These are phyloP conservation scores for Magnolia officinalis DNA, from an alignment of 164 flowering plant genomes.

Conservation along the genomic window DNA sequence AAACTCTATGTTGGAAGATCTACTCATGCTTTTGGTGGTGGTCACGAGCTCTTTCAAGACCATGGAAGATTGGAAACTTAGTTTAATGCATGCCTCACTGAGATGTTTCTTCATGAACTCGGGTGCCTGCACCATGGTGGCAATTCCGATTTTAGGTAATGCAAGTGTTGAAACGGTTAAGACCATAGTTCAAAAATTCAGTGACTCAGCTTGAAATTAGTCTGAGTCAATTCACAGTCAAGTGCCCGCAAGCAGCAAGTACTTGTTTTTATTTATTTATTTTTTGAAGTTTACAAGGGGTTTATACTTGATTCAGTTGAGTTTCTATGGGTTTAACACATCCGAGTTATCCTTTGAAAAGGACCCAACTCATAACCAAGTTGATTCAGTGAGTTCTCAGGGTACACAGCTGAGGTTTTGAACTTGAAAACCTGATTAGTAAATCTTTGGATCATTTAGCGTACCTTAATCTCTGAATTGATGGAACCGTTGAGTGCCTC, in stretches of 20 bases:
- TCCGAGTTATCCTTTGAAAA: too few species aligned
- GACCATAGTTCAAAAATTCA: too few species aligned
- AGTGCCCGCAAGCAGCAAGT: not conserved
- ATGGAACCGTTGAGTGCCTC: slow-evolving; percentile 37
- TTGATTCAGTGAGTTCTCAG: too few species aligned
- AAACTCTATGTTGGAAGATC: slow-evolving; percentile 39
- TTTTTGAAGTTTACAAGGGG: not conserved
- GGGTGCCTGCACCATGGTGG: slow-evolving; percentile 23
- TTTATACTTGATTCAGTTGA: too few species aligned
- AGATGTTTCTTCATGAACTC: slow-evolving; percentile 33
- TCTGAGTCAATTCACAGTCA: too few species aligned
- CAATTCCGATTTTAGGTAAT: not conserved
- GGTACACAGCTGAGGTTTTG: too few species aligned
- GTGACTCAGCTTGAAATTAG: too few species aligned
- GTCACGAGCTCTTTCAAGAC: slow-evolving; percentile 48
- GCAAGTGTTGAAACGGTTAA: not conserved
- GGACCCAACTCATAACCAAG: too few species aligned
- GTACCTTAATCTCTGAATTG: slow-evolving; percentile 43
- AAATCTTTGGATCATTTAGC: not conserved
- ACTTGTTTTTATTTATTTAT: too few species aligned
- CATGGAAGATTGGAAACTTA: slow-evolving; percentile 27
- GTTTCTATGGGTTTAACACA: not conserved
- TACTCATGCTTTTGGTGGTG: slow-evolving; percentile 42
- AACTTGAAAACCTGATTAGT: too few species aligned
- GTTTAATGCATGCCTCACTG: slow-evolving; percentile 20